phyloP scores from a whole-genome alignment of 768 basidiomycete species.

The Tephrocybe sp. region DNA sequence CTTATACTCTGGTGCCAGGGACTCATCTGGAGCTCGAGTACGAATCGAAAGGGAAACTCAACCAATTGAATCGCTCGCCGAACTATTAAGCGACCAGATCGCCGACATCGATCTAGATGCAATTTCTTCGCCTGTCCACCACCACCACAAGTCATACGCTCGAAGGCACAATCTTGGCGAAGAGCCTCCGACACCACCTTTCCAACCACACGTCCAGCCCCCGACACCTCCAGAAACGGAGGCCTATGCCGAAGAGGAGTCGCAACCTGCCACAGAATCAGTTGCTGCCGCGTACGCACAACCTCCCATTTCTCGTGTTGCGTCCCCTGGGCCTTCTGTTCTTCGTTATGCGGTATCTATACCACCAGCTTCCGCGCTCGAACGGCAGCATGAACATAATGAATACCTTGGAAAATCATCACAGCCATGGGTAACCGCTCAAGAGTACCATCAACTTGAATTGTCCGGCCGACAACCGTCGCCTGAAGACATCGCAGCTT shows the following conservation, averaged over 20 bases:
- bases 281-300: background rate
- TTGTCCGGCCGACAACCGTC: conserved; percentile 19
- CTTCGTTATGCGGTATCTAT: conserved; percentile 30
- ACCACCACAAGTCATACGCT: background rate
- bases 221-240: conserved; percentile 5
- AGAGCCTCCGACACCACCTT: background rate
- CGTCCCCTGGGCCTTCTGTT: conserved; percentile 21
- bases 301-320: background rate
- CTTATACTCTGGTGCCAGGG: background rate
- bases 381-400: conserved; percentile 19
- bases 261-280: conserved; percentile 6
- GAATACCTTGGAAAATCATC: conserved; percentile 20
- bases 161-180: conserved; percentile 2
- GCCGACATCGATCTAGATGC: conserved; percentile 2
- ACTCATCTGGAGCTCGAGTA: background rate
- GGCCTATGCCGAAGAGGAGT: background rate
- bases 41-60: background rate
- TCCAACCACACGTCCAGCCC: conserved; percentile 1
- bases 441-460: conserved; percentile 29
- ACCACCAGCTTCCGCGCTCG: conserved; percentile 28
- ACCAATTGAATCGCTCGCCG: background rate
- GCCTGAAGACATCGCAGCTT: background rate
- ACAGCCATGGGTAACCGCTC: conserved; percentile 38
- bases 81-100: too few species aligned
- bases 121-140: conserved; percentile 11